These are phyloP conservation scores for Mycena capillaripes DNA, from an alignment of 768 basidiomycete species.

Conservation along the genomic window DNA sequence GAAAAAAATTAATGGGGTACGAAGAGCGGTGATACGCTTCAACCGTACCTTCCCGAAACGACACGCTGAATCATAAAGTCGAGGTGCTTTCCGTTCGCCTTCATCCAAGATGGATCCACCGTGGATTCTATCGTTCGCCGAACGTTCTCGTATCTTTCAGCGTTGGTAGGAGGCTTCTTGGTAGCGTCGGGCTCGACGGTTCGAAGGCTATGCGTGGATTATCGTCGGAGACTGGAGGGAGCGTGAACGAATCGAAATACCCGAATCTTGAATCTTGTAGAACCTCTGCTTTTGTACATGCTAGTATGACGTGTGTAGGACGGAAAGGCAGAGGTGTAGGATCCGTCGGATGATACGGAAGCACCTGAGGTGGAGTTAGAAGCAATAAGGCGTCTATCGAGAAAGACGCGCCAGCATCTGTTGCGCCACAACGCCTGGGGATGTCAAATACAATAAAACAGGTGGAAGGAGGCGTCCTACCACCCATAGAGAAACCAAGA, in stretches of 20 bases:
- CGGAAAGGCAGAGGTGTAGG: conserved; percentile 42
- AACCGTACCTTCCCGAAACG: conserved; percentile 22
- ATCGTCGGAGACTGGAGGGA: background rate
- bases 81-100: conserved; percentile 12
- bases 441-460: background rate
- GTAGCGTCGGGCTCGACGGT: conserved; percentile 12
- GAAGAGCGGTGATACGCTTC: background rate
- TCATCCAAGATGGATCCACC: conserved; percentile 29
- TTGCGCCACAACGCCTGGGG: conserved; percentile 42
- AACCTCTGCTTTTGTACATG: conserved; percentile 33
- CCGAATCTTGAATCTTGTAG: conserved; percentile 27
- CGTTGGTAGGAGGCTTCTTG: conserved; percentile 3
- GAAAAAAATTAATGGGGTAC: background rate
- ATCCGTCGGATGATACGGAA: conserved; percentile 41
- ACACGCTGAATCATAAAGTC: conserved; percentile 32
- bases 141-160: conserved; percentile 21
- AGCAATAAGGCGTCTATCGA: background rate
- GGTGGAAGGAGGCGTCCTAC: conserved; percentile 27
- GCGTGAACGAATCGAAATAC: background rate
- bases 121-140: conserved; percentile 28
- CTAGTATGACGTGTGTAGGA: conserved; percentile 43
- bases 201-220: conserved; percentile 3
- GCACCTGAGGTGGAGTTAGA: conserved; percentile 15
- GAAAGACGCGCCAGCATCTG: conserved; percentile 36
- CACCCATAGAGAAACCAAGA: conserved; percentile 47